Conservation (phyloP, 2,329 filamentous ascomycete genomes). For the Pleomassaria siparia region DNA sequence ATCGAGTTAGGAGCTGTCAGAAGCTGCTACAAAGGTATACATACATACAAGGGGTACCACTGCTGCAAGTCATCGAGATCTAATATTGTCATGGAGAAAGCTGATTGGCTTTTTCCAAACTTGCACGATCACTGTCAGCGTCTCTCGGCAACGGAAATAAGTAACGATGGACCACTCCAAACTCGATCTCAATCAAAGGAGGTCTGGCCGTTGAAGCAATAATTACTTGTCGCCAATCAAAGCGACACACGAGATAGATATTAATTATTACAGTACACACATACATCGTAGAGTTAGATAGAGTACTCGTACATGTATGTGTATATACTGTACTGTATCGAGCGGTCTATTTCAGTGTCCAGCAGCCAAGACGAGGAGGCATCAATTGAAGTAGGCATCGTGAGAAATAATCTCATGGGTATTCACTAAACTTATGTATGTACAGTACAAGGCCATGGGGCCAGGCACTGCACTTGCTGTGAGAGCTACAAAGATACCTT, state of each 20-base stretch:
- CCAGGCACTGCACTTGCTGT: too few species aligned
- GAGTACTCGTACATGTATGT: too few species aligned
- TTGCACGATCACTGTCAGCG: constrained; percentile 7
- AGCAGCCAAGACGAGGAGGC: not conserved
- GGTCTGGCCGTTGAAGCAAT: constrained; percentile 2
- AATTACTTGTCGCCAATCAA: not conserved
- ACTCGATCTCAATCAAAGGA: constrained; percentile 17
- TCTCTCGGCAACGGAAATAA: constrained; percentile 10
- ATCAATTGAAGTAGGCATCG: not conserved
- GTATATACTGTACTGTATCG: too few species aligned
- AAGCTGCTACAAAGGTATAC: not conserved
- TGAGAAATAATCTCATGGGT: constrained; percentile 3
- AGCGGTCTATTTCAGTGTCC: not conserved
- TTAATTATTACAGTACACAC: too few species aligned
- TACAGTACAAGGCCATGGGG: too few species aligned
- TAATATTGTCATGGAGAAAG: not conserved
- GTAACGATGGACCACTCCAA: constrained; percentile 21
- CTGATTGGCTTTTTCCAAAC: constrained; percentile 8
- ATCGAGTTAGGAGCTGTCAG: constrained; percentile 7
- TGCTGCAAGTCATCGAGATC: constrained; percentile 23
- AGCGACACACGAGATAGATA: not conserved
- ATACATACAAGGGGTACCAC: too few species aligned
- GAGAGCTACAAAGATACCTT: too few species aligned
- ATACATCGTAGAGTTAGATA: not conserved
- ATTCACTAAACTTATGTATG: too few species aligned